Conservation (phyloP, 1,284 basidiomycete species). For the Papiliotrema fonsecae region DNA sequence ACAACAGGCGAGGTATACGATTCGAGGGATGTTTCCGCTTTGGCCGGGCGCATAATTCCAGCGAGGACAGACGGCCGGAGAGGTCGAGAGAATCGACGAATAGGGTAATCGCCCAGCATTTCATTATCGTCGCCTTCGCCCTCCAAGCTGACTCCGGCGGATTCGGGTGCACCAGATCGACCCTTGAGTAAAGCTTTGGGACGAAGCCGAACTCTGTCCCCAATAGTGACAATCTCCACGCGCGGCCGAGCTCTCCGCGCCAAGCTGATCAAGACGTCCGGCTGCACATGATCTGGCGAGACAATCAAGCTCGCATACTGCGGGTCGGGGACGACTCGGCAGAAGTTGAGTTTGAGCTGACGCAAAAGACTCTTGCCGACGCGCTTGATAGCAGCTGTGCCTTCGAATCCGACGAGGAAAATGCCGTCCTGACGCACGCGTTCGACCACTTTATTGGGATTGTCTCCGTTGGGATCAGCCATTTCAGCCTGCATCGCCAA, state of each 20-base stretch:
- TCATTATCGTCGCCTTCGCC: background rate
- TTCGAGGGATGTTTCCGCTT: background rate
- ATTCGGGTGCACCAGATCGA: no score
- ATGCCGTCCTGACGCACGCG: slow-evolving; percentile 25
- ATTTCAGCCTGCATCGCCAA: background rate
- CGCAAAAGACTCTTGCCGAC: slow-evolving; percentile 27
- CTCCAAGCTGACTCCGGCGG: no score
- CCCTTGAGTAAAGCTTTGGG: no score
- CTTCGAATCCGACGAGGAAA: slow-evolving; percentile 22
- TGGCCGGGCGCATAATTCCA: slow-evolving; percentile 9
- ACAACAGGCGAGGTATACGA: slow-evolving; percentile 7
- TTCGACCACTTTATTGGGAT: background rate
- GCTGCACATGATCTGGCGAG: slow-evolving; percentile 13
- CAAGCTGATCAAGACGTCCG: slow-evolving; percentile 12
- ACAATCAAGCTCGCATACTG: slow-evolving; percentile 29
- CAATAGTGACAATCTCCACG: slow-evolving; percentile 22
- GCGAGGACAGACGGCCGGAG: slow-evolving; percentile 11
- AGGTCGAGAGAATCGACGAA: slow-evolving; percentile 8
- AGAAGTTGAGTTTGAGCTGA: slow-evolving; percentile 28
- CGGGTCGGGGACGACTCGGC: slow-evolving; percentile 24
- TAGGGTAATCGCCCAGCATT: background rate
- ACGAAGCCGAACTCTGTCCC: no score
- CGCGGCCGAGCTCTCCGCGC: slow-evolving; percentile 12
- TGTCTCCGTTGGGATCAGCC: background rate
- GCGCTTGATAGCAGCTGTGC: slow-evolving; percentile 13